Evolutionary conservation across 2,329 filamentous ascomycete species (phyloP).

Genomic region (Trichothecium sympodiale): DNA sequence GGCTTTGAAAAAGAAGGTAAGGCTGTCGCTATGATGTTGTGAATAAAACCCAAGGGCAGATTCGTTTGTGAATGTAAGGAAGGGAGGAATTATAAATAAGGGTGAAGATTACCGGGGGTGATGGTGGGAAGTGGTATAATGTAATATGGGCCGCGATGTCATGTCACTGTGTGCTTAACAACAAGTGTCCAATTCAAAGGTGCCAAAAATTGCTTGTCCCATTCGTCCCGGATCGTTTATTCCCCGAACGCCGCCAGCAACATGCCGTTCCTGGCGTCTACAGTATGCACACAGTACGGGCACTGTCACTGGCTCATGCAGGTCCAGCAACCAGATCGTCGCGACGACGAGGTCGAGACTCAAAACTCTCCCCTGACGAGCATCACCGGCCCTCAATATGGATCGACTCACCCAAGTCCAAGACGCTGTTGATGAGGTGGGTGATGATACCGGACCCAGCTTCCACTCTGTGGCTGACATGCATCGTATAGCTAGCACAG

Average conservation of each 20-base stretch:
- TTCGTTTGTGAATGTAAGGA: neutral
- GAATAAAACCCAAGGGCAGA: neutral
- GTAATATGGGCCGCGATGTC: too few relatives aligned
- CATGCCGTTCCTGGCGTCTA: too few relatives aligned
- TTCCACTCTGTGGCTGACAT: too few relatives aligned
- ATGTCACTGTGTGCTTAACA: too few relatives aligned
- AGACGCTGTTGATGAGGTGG: conserved; percentile 72
- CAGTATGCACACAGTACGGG: too few relatives aligned
- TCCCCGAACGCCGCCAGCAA: conserved; percentile 12
- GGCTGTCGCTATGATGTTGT: too few relatives aligned
- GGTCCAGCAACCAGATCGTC: too few relatives aligned
- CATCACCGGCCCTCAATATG: conserved; percentile 38
- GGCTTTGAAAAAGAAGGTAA: neutral
- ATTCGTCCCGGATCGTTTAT: conserved; percentile 15
- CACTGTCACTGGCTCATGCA: too few relatives aligned
- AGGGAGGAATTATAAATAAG: too few relatives aligned
- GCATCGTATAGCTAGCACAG: conserved; percentile 43
- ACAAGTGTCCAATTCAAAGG: too few relatives aligned
- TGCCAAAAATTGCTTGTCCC: neutral
- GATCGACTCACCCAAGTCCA: conserved; percentile 76
- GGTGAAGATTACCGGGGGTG: neutral
- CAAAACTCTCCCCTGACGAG: neutral
- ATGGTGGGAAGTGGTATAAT: neutral
- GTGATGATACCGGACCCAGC: conserved; percentile 3
- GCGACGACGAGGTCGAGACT: neutral